A percentile compares a stretch with the other conserved stretches of the same genome.
These are phyloP conservation scores for Bipolaris cookei DNA, from an alignment of 2,329 filamentous ascomycete species.

Conservation along the genomic window DNA sequence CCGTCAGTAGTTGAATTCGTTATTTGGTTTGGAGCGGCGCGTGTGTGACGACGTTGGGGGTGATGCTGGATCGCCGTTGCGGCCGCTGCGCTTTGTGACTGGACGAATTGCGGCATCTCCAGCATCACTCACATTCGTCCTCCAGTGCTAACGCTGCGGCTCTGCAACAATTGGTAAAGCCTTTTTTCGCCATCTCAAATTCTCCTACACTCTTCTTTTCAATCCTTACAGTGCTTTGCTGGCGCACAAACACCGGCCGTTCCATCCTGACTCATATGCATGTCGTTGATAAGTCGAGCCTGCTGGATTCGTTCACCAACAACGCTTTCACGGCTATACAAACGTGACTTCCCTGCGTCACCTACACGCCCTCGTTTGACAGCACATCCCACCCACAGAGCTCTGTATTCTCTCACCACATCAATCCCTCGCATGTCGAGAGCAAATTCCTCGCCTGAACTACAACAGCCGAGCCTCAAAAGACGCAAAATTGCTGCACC, in stretches of 20 bases:
- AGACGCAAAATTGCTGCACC: conserved; percentile 34
- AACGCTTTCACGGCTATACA: conserved; percentile 31
- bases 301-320: conserved; percentile 37
- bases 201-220: conserved; percentile 1
- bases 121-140: conserved; percentile 23
- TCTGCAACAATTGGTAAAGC: neutral
- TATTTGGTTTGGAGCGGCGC: conserved; percentile 18
- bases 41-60: conserved; percentile 31
- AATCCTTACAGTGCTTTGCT: conserved; percentile 1
- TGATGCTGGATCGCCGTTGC: conserved; percentile 26
- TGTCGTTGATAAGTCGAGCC: conserved; percentile 40
- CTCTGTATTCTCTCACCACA: conserved; percentile 5
- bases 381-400: neutral
- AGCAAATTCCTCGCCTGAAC: conserved; percentile 21
- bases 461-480: conserved; percentile 41
- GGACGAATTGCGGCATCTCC: conserved; percentile 39
- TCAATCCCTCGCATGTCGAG: conserved; percentile 42
- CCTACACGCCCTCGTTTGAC: neutral
- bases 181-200: neutral
- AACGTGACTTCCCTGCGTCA: conserved; percentile 26
- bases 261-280: conserved; percentile 31
- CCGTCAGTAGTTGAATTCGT: conserved; percentile 8
- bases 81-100: conserved; percentile 44
- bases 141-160: conserved; percentile 15
- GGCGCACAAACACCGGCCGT: neutral